A percentile compares a stretch with the other conserved stretches of the same genome.
Evolutionary conservation across 164 flowering plant species (phyloP).

Genomic region (Liquidambar formosana): DNA sequence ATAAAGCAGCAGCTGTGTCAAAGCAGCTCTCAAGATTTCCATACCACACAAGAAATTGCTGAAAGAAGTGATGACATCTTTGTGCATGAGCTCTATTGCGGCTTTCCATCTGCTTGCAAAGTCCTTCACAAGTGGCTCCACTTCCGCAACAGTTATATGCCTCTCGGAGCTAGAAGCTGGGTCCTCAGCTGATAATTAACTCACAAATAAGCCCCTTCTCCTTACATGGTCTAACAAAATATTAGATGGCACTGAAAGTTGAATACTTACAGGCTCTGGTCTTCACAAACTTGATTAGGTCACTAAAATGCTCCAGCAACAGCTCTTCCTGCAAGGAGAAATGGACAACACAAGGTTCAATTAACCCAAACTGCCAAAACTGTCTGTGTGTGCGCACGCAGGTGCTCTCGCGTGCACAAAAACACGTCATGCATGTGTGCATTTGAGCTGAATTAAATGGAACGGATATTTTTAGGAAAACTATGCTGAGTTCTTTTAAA

Average conservation of each 20-base stretch:
- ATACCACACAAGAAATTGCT: conserved; percentile 96
- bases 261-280: conserved; percentile 75
- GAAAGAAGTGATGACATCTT: conserved; percentile 94
- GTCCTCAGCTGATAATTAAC: conserved; percentile 73
- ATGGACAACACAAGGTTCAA: not conserved
- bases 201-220: conserved; percentile 9
- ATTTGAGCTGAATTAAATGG: not conserved
- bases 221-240: not conserved
- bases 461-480: no score
- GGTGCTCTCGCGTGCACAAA: no score
- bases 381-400: not conserved
- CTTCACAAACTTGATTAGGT: conserved; percentile 90
- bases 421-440: not conserved
- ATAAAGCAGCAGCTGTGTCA: conserved; percentile 92
- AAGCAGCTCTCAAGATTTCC: conserved; percentile 94
- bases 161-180: conserved; percentile 55
- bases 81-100: conserved; percentile 97
- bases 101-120: conserved; percentile 92
- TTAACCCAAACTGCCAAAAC: no score
- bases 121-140: conserved; percentile 94
- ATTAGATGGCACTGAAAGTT: not conserved
- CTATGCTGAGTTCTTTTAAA: no score
- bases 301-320: conserved; percentile 82
- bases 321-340: conserved; percentile 81
- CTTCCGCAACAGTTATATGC: conserved; percentile 67